Percentiles rank a stretch among this genome's conserved stretches.
These are phyloP conservation scores for Kokia cookei DNA, from an alignment of 441 rosid species.

Conservation along the genomic window DNA sequence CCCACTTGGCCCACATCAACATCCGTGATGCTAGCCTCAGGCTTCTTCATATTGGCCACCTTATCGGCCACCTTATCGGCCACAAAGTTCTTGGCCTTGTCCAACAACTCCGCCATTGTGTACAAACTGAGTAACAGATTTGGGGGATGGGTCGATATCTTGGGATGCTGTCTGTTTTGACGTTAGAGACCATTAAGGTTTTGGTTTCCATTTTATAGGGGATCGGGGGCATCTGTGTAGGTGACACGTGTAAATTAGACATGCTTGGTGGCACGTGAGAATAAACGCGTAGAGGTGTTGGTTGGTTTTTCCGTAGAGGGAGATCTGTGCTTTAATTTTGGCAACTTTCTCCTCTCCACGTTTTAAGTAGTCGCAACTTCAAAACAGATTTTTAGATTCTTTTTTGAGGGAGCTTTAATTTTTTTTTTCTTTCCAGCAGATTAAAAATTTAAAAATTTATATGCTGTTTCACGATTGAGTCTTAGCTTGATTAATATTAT, in stretches of 20 bases:
- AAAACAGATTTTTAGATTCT: too few relatives aligned
- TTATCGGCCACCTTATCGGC: too few relatives aligned
- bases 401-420: too few relatives aligned
- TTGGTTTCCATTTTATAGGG: neutral
- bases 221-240: neutral
- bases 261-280: neutral
- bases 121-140: neutral
- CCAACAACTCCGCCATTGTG: conserved; percentile 36
- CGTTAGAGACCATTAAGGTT: neutral
- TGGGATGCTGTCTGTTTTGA: neutral
- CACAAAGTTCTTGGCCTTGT: conserved; percentile 65
- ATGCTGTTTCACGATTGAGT: too few relatives aligned
- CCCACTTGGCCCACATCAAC: conserved; percentile 53
- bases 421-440: too few relatives aligned
- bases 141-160: neutral
- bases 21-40: conserved; percentile 57
- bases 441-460: too few relatives aligned
- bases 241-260: neutral
- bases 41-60: conserved; percentile 51
- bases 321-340: conserved; percentile 4
- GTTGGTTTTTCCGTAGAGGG: conserved; percentile 1
- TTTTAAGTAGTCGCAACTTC: too few relatives aligned
- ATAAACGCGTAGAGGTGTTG: neutral
- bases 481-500: too few relatives aligned
- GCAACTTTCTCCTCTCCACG: neutral